Evolutionary conservation across 768 basidiomycete genomes (phyloP).

Genomic region (Dacryopinax spathularia): DNA sequence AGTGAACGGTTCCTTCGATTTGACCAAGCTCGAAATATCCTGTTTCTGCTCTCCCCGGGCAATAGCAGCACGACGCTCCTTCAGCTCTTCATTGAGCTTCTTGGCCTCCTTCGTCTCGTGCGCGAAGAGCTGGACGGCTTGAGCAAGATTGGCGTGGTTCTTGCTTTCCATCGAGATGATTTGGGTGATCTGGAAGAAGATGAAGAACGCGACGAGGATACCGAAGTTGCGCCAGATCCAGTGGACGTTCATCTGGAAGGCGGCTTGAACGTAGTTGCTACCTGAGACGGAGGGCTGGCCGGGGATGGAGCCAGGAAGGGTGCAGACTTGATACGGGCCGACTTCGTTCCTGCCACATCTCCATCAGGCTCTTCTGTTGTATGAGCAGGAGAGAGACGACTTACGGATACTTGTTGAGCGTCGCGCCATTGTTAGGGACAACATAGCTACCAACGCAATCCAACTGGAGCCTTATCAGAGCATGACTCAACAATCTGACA

Average conservation of each 20-base stretch:
- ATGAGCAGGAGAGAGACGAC: constrained; percentile 19
- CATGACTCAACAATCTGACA: constrained; percentile 40
- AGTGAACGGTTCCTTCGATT: constrained; percentile 45
- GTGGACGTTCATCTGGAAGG: constrained; percentile 31
- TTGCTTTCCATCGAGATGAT: constrained; percentile 52
- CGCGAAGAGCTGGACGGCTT: constrained; percentile 51
- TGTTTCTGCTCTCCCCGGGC: constrained; percentile 26
- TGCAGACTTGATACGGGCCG: constrained; percentile 60
- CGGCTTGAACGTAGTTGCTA: constrained; percentile 49
- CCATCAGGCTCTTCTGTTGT: background rate
- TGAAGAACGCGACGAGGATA: constrained; percentile 54
- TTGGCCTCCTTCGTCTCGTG: constrained; percentile 34
- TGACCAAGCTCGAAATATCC: constrained; percentile 27
- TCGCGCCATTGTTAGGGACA: constrained; percentile 48
- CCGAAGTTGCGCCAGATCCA: constrained; percentile 51
- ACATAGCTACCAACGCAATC: constrained; percentile 52
- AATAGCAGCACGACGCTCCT: constrained; percentile 35
- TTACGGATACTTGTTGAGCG: constrained; percentile 46
- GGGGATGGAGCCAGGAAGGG: constrained; percentile 47
- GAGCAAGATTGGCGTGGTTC: constrained; percentile 26
- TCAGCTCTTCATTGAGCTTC: constrained; percentile 27
- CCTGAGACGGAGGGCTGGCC: constrained; percentile 39
- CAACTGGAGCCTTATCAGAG: constrained; percentile 34
- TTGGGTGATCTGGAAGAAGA: constrained; percentile 57
- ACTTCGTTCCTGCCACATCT: background rate